Evolutionary conservation across 2,329 filamentous ascomycete species (phyloP), one percentile per base, ranked within the genome.

Genomic region (Colletotrichum siamense): DNA sequence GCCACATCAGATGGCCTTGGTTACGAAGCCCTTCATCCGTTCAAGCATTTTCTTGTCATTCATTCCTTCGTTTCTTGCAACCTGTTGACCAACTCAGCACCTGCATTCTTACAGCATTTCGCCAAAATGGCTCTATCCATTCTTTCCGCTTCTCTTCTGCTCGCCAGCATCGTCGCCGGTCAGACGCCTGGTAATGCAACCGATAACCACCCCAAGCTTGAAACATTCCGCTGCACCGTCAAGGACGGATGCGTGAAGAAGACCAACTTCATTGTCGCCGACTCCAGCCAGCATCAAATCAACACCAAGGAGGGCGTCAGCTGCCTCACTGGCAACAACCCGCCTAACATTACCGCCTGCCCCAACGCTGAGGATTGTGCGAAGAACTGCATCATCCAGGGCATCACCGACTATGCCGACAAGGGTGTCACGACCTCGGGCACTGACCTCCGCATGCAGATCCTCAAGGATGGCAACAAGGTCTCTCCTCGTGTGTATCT

Each of bases 401-500:
- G 87, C 24, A 87, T 88, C 72, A 77, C 81, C 4, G 82, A 90
- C 81, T 91, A 90, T 79, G 80, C 81, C 63, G 80, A 57, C 63
- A 81, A 78, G 77, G 84, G 80, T 59, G 81, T 84, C 67, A 79
- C 79, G 57, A 63, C 79, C 77, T 28, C 83, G 22, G 77, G 77
- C 57, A 62, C 79, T 12, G 34, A 63, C 24, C 72, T 76, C 28
- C 86, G 82, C 73, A 78, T 82, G 69, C 77, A 78, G n/a, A 80
- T 82, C 22, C 64, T 77, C 18, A 76, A 67, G 24, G 82, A 81
- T 39, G 83, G 80, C 8, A 79, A 78, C 36, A 57, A 75, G 65
- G 78, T 77, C 8, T 82, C 73, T 76, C 81, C 90, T 22, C 87
- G 92, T 75, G 82, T 92, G 30, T 94, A 93, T 80, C 86, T 94